These are phyloP conservation scores for Allantophomopsis cytisporea DNA, from an alignment of 2,329 filamentous ascomycete genomes.

Conservation along the genomic window DNA sequence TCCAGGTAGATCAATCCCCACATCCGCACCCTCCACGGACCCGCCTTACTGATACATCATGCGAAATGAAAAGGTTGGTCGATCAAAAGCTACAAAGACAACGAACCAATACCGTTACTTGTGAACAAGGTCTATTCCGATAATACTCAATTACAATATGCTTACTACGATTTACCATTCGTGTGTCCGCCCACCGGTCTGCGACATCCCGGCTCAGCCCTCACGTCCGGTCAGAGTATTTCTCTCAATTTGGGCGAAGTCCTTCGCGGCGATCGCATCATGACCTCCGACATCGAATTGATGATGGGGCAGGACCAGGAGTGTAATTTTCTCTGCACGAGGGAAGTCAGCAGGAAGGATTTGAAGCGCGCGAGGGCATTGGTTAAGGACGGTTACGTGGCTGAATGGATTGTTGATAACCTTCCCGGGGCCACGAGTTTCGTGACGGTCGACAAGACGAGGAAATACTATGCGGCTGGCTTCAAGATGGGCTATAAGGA, in stretches of 20 bases:
- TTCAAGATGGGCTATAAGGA: conserved; percentile 81
- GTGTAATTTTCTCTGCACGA: conserved; percentile 60
- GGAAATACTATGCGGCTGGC: conserved; percentile 80
- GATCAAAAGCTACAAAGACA: conserved; percentile 63
- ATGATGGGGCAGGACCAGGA: conserved; percentile 63
- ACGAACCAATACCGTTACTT: conserved; percentile 69
- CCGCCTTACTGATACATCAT: conserved; percentile 1
- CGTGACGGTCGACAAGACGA: conserved; percentile 69
- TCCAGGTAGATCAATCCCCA: conserved; percentile 25
- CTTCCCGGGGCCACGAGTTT: conserved; percentile 81
- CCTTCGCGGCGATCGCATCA: conserved; percentile 74
- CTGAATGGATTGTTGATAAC: conserved; percentile 90
- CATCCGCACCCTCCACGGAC: neutral
- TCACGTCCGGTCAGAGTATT: conserved; percentile 65
- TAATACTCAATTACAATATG: conserved; percentile 81
- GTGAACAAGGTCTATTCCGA: conserved; percentile 90
- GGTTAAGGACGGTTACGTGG: conserved; percentile 69
- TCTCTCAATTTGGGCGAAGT: conserved; percentile 80
- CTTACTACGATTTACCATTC: conserved; percentile 79
- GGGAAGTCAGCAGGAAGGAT: conserved; percentile 48
- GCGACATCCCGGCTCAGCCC: conserved; percentile 47
- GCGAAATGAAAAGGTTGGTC: conserved; percentile 58
- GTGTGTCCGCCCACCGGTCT: conserved; percentile 68
- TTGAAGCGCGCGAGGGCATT: conserved; percentile 57
- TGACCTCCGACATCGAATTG: conserved; percentile 71